Evolutionary conservation across 1,284 basidiomycete species (phyloP), one percentile per base, ranked within the genome.

Genomic region (Heterobasidion occidentale): DNA sequence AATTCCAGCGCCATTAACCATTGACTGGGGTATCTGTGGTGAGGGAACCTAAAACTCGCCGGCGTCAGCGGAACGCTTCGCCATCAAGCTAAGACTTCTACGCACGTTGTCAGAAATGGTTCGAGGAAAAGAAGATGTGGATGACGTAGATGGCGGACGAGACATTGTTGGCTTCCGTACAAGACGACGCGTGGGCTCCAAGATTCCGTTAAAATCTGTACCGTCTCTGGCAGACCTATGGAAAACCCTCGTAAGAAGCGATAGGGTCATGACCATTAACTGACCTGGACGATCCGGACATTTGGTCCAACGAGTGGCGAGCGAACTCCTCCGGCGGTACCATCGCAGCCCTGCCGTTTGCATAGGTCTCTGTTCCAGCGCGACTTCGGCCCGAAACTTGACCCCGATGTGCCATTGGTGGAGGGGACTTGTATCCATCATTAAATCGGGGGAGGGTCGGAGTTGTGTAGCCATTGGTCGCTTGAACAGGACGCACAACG

Each of bases 51-150:
- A 56, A 6, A 46, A 5, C 46, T 6, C 7, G 14, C 17, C 34
- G 20, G 48, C 60, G 53, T 51, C 15, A 56, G 19, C 15, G 34
- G 8, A 35, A 38, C 19, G 19, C 20, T 35, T 54, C 19, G 33
- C 9, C 19, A n/a, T 35, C 45, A n/a, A 50, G 9, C 12, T 36
- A 35, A 27, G 17, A 54, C 5, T n/a, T 50, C 44, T 42, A 65
- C 77, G 61, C 60, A 80, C 77, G 56, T 68, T 72, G 63, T 79
- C 78, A 55, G 75, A 70, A 64, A 75, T 68, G 52, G 67, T 66
- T 27, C 76, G 67, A 49, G 65, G 69, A 60, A 73, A 70, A 36
- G 74, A 72, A 48, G 70, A 70, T 57, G 77, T 67, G 35, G 71
- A 71, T 46, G 65, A 64, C 36, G 68, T 65, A 11, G 78, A 74